Evolutionary conservation across 192 early-diverging fungal species (phyloP).

Genomic region (Podila horticola): DNA sequence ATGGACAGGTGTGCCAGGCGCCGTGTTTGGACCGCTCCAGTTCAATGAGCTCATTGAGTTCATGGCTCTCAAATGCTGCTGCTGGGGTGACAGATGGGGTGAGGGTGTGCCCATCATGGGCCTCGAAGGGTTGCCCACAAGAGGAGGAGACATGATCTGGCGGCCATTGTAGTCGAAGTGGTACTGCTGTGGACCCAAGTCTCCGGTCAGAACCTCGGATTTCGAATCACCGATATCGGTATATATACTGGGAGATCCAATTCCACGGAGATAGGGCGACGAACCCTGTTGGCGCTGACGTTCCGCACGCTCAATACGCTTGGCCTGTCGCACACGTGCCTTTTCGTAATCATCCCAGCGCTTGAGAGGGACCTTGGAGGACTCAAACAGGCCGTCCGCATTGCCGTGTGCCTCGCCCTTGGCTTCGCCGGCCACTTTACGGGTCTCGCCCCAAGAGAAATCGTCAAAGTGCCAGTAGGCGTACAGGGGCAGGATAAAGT

Average conservation of each 20-base stretch:
- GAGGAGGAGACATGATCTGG: conserved; percentile 35
- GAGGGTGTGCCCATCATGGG: conserved; percentile 18
- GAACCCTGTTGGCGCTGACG: conserved; percentile 47
- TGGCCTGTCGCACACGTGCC: conserved; percentile 75
- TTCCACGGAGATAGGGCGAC: conserved; percentile 33
- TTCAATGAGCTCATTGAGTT: not conserved
- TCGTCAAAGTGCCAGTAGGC: conserved; percentile 96
- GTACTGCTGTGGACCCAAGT: conserved; percentile 51
- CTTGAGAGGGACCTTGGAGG: conserved; percentile 79
- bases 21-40: not conserved
- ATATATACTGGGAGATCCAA: conserved; percentile 7
- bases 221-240: conserved; percentile 19
- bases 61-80: not conserved
- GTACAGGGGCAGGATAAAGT: conserved; percentile 90
- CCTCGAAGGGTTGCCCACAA: conserved; percentile 31
- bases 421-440: conserved; percentile 75
- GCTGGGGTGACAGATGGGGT: not conserved
- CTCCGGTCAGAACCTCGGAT: conserved; percentile 11
- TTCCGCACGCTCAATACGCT: conserved; percentile 72
- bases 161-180: conserved; percentile 52
- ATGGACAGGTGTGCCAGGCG: not conserved
- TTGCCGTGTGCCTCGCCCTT: conserved; percentile 81
- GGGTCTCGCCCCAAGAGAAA: conserved; percentile 87
- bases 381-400: conserved; percentile 84
- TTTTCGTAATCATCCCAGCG: conserved; percentile 91